Base-by-base conservation (phyloP, 768 basidiomycete genomes). In the Rhodotorula babjevae region DNA sequence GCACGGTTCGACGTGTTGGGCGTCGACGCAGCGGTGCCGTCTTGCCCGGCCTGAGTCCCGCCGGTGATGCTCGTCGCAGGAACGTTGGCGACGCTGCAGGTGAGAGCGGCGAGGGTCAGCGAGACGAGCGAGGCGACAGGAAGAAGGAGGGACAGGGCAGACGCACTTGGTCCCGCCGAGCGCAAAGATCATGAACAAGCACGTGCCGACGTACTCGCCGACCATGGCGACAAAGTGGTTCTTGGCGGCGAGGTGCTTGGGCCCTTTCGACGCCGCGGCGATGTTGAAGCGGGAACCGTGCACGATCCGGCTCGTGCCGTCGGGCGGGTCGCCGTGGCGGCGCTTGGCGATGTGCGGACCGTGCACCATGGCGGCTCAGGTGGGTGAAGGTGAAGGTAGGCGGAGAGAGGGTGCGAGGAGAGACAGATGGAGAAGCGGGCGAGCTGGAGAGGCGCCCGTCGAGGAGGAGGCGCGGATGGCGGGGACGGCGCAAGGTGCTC, bases 1-100 rank as follows among this genome's bases (percentile, higher is more conserved):
- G 36, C 12, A 64, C 66, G 40, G 60, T 74, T 71, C 29, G 73
- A 68, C 4, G 71, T 72, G 58, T 78, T 76, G 25, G 63, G 47
- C 14, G 58, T 52, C 5, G 75, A 50, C 21, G 72, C 72, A 7
- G 19, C 40, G 18, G 68, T 40, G 6, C 69, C 46, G 27, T 47
- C 53, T 50, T 77, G 77, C 2, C 71, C 71, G 4, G 23, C 65
- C 14, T 25, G 19, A 0, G 40, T 59, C 0, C 47, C 68, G 33
- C 67, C 64, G 10, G 72, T 76, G 31, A 66, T 64, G 21, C 59
- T 52, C 40, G 67, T 69, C 3, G 53, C 19, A 2, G 63, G 63
- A n/a, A 73, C 58, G 21, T 58, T 58, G 3, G 67, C 72, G 40
- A 73, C 72, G 57, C 65, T 67, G 62, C n/a, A n/a, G n/a, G n/a